These are phyloP conservation scores for Pilaira anomala DNA, from an alignment of 192 early-diverging fungal genomes.

Conservation along the genomic window DNA sequence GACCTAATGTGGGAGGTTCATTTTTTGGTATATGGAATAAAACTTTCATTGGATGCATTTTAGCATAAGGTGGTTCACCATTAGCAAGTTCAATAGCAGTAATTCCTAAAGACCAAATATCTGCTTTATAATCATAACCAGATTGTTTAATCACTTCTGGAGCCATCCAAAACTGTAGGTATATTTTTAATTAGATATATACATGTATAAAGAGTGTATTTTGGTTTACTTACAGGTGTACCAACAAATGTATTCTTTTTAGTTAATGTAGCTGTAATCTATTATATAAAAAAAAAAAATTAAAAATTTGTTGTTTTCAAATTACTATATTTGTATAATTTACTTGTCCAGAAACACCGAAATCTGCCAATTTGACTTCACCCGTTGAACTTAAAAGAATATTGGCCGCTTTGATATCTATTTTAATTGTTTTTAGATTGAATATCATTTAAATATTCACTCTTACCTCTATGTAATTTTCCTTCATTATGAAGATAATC, in stretches of 20 bases:
- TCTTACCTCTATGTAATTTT: constrained; percentile 76
- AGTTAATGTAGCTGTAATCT: constrained; percentile 82
- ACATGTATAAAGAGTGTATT: background rate
- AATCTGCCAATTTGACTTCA: constrained; percentile 94
- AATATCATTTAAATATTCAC: background rate
- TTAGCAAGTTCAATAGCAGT: constrained; percentile 96
- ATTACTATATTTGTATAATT: constrained; percentile 25
- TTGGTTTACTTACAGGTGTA: constrained; percentile 63
- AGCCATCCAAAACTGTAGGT: constrained; percentile 80
- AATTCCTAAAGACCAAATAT: constrained; percentile 97
- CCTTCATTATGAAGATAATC: constrained; percentile 90
- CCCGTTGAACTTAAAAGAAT: constrained; percentile 70
- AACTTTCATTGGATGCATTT: constrained; percentile 94
- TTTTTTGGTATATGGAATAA: constrained; percentile 92
- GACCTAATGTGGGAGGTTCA: constrained; percentile 77
- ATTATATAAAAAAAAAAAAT: background rate
- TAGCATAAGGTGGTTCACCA: constrained; percentile 87
- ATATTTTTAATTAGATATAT: background rate
- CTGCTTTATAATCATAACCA: constrained; percentile 93
- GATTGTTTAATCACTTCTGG: constrained; percentile 94
- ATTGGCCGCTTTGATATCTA: constrained; percentile 97
- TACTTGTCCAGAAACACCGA: constrained; percentile 96
- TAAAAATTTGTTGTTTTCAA: background rate
- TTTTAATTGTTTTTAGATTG: constrained; percentile 15
- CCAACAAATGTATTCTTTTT: constrained; percentile 98